Evolutionary conservation across 2,329 filamentous ascomycete species (phyloP), one percentile per base, ranked within the genome.

Genomic region (Malbranchea zuffiana): DNA sequence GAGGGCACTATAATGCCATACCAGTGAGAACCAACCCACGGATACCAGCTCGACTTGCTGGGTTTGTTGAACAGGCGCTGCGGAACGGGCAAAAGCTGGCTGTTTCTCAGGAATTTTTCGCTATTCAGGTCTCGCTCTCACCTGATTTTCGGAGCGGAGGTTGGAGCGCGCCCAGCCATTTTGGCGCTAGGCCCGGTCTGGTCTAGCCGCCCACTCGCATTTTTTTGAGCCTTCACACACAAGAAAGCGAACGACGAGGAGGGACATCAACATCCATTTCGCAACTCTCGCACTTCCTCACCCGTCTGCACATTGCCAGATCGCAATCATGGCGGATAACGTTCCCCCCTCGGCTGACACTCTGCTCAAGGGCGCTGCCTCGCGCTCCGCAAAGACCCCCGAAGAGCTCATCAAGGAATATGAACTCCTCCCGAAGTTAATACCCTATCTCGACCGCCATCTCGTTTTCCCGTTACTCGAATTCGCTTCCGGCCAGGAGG

Each of bases 381-480:
- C 51, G 50, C 67, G 61, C 52, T 63, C 53, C 30, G 53, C 56
- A 38, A 60, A 54, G 42, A 52, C 51, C 44, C 53, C 54, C 50
- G 60, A 57, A 50, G 71, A 74, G 57, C 70, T 79, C 63, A 75
- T 73, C 55, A 75, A 77, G 60, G 69, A 82, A 61, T 76, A 84
- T 67, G 81, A 80, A 60, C 75, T 96, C 47, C 75, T 95, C 53
- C 83, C 85, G 53, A 86, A 87, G 66, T 71, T 98, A 56, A 82
- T 95, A 59, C 79, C 79, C 50, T 79, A 92, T 62, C 82, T 98
- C 62, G 90, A 95, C 70, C 80, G 90, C 51, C 90, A 98, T 63
- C 73, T 98, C 53, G 82, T 96, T 57, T 98, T 93, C 68, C 90
- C 90, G 49, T 75, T 98, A 47, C 80, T 98, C 59, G 87, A 95